Percentiles rank a stretch among this genome's conserved stretches.
These are phyloP conservation scores for Coelomomyces lativittatus DNA, from an alignment of 371 early-diverging fungal species.

Conservation along the genomic window DNA sequence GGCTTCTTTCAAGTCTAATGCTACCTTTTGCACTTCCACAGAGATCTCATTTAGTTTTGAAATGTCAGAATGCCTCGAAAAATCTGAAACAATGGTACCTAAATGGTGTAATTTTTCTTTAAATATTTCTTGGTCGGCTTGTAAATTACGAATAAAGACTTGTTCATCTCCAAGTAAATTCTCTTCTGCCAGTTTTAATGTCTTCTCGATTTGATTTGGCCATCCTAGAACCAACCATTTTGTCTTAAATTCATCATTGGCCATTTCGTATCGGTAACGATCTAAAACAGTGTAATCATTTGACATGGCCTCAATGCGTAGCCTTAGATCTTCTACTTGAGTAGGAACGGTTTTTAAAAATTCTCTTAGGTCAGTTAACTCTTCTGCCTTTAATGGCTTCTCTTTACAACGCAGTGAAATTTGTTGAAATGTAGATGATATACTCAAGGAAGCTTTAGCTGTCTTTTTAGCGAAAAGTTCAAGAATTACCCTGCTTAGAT, in stretches of 20 bases:
- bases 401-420: conserved; percentile 18
- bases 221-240: conserved; percentile 27
- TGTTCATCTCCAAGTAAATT: conserved; percentile 17
- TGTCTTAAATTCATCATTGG: conserved; percentile 27
- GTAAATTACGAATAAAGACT: conserved; percentile 16
- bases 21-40: conserved; percentile 19
- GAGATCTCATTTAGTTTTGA: conserved; percentile 15
- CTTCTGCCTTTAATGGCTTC: conserved; percentile 30
- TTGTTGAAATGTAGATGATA: conserved; percentile 12
- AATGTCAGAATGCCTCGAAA: conserved; percentile 17
- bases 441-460: conserved; percentile 11
- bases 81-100: conserved; percentile 15
- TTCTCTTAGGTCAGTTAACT: conserved; percentile 25
- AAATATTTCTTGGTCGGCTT: conserved; percentile 37
- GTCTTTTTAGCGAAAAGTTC: conserved; percentile 20
- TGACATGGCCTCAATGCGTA: conserved; percentile 19
- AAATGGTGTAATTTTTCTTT: conserved; percentile 24
- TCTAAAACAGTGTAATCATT: conserved; percentile 26
- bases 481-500: conserved; percentile 19
- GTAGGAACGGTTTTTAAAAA: conserved; percentile 28
- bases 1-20: conserved; percentile 29
- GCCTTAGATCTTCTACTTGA: conserved; percentile 7
- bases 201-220: conserved; percentile 23
- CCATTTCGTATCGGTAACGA: conserved; percentile 18
- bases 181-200: conserved; percentile 13